Base-by-base conservation (phyloP, 2,329 filamentous ascomycete species). In the Trichoderma sp. region DNA sequence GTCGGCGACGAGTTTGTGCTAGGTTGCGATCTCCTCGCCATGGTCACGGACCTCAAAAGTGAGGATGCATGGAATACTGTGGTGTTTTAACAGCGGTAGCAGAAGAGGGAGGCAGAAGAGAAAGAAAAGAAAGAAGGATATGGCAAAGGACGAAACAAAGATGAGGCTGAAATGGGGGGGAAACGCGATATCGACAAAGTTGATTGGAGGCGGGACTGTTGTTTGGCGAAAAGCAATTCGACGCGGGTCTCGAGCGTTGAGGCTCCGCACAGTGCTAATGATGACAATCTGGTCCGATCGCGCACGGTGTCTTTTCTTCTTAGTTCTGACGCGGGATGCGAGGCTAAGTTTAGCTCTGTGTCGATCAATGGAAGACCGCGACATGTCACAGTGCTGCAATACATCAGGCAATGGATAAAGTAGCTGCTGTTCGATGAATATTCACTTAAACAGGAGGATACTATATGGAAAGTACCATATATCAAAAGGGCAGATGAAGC, bases 1-100 rank as follows among this genome's bases (percentile, higher is more conserved):
- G 73, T 61, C 59, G 78, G 77, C 26, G 79, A 80, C 57, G 81
- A 82, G 62, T 72, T 73, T 7, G 74, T 70, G 69, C 75, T 80
- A 32, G 72, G 67, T 65, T 74, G 70, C 55, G 73, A 53, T 36
- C 61, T 23, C 64, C 36, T 67, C 43, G 72, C 67, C 74, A 75
- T 75, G 20, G 11, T 34, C 32, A 17, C 15, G 23, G 4, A 59
- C 53, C 20, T 30, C 30, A 32, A 7, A 17, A 43, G 1, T 47
- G 11, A 43, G 28, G 39, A 65, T 11, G 23, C 17, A 36, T 32
- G 15, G 32, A 30, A 15, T 30, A 6, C 2, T 30, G 32, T 20
- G 47, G 32, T 58, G 4, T 5, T 13, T n/a, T 12, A 7, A 23
- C 4, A 4, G 64, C 13, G 11, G 13, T 3, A 6, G 20, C 26